Conservation (phyloP, 768 basidiomycete species). For the Rhodocollybia butyracea region DNA sequence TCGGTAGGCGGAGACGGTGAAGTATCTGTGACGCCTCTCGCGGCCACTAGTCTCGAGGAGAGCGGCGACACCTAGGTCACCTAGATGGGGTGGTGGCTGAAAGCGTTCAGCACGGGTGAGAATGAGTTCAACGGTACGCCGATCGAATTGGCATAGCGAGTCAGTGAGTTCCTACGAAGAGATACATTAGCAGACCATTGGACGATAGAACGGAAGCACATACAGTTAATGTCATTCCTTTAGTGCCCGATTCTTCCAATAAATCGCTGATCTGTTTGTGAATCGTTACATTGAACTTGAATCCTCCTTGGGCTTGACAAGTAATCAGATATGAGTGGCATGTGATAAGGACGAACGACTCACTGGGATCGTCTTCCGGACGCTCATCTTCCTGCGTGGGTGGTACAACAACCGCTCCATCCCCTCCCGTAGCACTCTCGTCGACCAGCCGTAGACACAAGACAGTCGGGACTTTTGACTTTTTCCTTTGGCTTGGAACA, state of each 20-base stretch:
- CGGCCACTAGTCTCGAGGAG: conserved; percentile 81
- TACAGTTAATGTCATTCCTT: conserved; percentile 74
- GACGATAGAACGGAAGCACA: conserved; percentile 9
- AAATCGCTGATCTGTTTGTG: conserved; percentile 80
- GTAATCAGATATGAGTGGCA: background rate
- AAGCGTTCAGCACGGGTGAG: conserved; percentile 64
- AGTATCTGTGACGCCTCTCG: conserved; percentile 85
- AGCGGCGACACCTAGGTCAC: conserved; percentile 65
- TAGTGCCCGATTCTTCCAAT: conserved; percentile 61
- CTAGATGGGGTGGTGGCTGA: conserved; percentile 66
- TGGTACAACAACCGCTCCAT: conserved; percentile 31
- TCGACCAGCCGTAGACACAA: conserved; percentile 69
- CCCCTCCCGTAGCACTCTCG: conserved; percentile 26
- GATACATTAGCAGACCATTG: background rate
- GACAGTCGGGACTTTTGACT: conserved; percentile 39
- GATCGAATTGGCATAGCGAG: conserved; percentile 68
- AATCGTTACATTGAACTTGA: conserved; percentile 63
- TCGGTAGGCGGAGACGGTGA: conserved; percentile 67
- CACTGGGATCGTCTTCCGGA: conserved; percentile 40
- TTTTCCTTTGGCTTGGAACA: conserved; percentile 55
- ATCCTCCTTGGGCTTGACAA: conserved; percentile 32
- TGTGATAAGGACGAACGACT: conserved; percentile 20
- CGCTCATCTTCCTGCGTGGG: conserved; percentile 22
- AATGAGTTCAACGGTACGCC: conserved; percentile 80
- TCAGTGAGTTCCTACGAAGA: conserved; percentile 55